Evolutionary conservation across 1,139 yeast species (phyloP), one percentile per base, ranked within the genome.

Genomic region (Taphrina communis): DNA sequence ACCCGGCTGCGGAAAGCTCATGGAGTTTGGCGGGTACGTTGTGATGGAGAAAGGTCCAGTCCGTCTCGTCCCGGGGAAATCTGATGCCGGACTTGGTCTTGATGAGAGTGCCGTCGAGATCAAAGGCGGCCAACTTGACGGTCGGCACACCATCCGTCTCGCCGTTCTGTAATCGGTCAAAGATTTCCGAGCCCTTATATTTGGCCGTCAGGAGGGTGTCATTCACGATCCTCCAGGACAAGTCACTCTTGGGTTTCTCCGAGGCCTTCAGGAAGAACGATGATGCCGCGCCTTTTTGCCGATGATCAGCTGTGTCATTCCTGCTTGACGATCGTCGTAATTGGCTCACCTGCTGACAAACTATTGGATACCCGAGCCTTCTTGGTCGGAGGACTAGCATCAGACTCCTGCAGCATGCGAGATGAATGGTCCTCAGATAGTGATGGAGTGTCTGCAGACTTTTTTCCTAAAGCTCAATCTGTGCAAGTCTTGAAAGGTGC

Each of bases 21-120:
- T 39, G 72, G 35, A 85, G 75, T 65, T 74, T 80, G 6, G 75
- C 71, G 0, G 76, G 68, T 3, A 82, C 81, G 6, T 73, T 73
- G 3, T 74, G 75, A 51, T 77, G 78, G 76, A 84, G 81, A 86
- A 90, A 88, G 73, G 79, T 79, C 97, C 97, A 90, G 76, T 90
- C 97, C 0, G 75, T 63, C 1, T 87, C 82, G 2, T 84, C 80
- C n/a, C 81, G 76, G 0, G 90, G 82, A 75, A 86, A 89, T 62
- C 80, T 83, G 19, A 75, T 69, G 0, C 88, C 89, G 0, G 88
- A 82, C 73, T 84, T 86, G 0, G 96, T 85, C 6, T 75, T 75
- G 25, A 63, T 63, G 38, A 63, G 42, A 0, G 67, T 63, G 12
- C 53, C 61, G 77, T 90, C 97, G 63, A 90, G 79, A 76, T 90